phyloP scores from a whole-genome alignment of 169 alveolate genomes.

The Cryptosporidium canis region DNA sequence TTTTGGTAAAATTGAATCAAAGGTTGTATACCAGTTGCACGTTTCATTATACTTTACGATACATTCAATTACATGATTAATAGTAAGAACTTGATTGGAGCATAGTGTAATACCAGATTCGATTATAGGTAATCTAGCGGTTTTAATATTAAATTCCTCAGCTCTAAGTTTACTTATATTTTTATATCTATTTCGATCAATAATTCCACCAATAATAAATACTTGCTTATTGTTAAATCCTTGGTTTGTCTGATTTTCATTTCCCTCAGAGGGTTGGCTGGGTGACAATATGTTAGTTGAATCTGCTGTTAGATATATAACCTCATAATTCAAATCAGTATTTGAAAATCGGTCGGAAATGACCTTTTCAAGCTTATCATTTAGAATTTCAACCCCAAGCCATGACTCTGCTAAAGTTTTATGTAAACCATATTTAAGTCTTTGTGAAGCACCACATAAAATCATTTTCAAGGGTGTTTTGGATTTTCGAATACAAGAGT shows the following conservation, averaged over 20 bases:
- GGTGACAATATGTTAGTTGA: slow-evolving; percentile 66
- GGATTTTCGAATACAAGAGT: slow-evolving; percentile 58
- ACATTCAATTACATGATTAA: slow-evolving; percentile 72
- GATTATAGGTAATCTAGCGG: slow-evolving; percentile 74
- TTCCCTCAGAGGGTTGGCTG: background rate
- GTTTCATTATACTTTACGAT: slow-evolving; percentile 33
- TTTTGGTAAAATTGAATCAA: slow-evolving; percentile 41
- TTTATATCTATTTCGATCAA: slow-evolving; percentile 75
- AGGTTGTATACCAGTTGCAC: slow-evolving; percentile 18
- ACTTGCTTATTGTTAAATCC: slow-evolving; percentile 43
- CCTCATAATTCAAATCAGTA: background rate
- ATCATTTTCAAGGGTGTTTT: slow-evolving; percentile 25
- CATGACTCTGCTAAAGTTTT: slow-evolving; percentile 46
- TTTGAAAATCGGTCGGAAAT: background rate
- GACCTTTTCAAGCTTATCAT: background rate
- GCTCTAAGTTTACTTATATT: slow-evolving; percentile 72
- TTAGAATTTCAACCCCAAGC: slow-evolving; percentile 56
- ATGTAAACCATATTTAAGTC: slow-evolving; percentile 38
- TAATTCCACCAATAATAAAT: slow-evolving; percentile 76
- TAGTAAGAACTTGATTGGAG: slow-evolving; percentile 51
- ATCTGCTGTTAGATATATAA: slow-evolving; percentile 75
- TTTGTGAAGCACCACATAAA: slow-evolving; percentile 48
- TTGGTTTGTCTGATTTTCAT: background rate
- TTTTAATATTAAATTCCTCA: slow-evolving; percentile 54
- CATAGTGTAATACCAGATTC: slow-evolving; percentile 50